Conservation (phyloP, 2,329 filamentous ascomycete genomes). For the Remersonia thermophila region DNA sequence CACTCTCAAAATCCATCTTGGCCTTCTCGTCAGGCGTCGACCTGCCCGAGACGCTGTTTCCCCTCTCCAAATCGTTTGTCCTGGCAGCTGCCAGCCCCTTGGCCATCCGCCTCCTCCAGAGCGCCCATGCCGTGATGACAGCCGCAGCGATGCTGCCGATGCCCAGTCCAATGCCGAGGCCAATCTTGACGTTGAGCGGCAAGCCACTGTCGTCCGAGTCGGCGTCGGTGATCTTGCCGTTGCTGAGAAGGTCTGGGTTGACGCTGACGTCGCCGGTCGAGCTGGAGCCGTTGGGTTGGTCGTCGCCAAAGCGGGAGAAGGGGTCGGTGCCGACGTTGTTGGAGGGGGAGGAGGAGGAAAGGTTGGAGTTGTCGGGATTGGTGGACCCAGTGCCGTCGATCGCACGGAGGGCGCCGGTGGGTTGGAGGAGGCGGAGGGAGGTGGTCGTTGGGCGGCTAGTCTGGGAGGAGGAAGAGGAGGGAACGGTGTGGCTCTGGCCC, state of each 20-base stretch:
- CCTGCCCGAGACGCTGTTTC: background rate
- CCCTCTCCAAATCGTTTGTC: background rate
- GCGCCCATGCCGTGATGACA: conserved; percentile 3
- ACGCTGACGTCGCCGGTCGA: background rate
- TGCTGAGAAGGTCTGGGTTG: background rate
- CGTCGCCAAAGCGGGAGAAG: background rate
- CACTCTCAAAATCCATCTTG: conserved; percentile 15
- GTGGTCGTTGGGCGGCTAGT: no score
- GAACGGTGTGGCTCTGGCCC: no score
- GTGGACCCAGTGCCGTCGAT: conserved; percentile 1
- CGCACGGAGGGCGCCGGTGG: background rate
- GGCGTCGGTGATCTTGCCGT: background rate
- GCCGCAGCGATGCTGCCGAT: conserved; percentile 2
- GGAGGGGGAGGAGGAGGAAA: background rate
- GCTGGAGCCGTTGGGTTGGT: background rate
- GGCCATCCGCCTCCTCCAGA: conserved; percentile 12
- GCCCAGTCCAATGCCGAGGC: conserved; percentile 7
- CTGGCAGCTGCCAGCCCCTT: background rate
- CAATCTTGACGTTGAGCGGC: conserved; percentile 10
- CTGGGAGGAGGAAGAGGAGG: no score
- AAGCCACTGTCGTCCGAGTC: conserved; percentile 1
- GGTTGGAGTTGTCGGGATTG: background rate
- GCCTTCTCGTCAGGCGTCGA: conserved; percentile 9
- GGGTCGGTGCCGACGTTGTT: background rate
- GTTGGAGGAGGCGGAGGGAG: no score